Base-by-base conservation (phyloP, 2,329 filamentous ascomycete species). In the Aspergillus fijiensis region DNA sequence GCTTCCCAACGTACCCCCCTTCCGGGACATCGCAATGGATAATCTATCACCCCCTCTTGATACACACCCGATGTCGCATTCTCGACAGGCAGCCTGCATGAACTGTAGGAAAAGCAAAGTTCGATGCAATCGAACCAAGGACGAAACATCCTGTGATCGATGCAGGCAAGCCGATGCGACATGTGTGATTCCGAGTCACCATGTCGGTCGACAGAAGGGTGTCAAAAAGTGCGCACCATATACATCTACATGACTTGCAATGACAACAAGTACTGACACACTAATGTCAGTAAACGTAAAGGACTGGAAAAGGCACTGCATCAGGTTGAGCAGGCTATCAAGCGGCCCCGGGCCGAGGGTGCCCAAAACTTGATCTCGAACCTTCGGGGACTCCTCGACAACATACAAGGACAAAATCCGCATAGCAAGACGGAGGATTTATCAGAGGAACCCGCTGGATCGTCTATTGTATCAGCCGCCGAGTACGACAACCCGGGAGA, bases 281-380 rank as follows among this genome's bases (percentile, higher is more conserved):
- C 11, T 6, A 14, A 19, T 27, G n/a, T 16, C 63, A 91, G 89
- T 74, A 92, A 92, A 74, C 85, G 89, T 47, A 88, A 87, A 16
- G 89, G 89, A 0, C 77, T 91, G 31, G 89, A 91, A 63, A 91
- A 91, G 75, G 89, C 89, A 3, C 82, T 92, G 21, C 86, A 85
- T 68, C 88, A 90, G 69, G 88, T 92, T 61, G 87, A 91, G 69
- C 86, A 91, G 72, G 89, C 88, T 12, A 78, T 88, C 57, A 81
- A 84, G 69, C 78, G 86, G 52, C 82, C 85, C 25, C 79, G 76
- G 7, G 72, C 78, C 27, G 75, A 76, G 61, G 75, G 77, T 49
- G 77, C 81, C 14, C 74, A 79, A 52, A 79, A 77, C 31, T 72
- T 73, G 10, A 70, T 75, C 11, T 66, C 74, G 7, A 79, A 79